Evolutionary conservation across 176 grass and related monocot genomes (phyloP), one percentile per base, ranked within the genome.

Genomic region (Lolium multiflorum): DNA sequence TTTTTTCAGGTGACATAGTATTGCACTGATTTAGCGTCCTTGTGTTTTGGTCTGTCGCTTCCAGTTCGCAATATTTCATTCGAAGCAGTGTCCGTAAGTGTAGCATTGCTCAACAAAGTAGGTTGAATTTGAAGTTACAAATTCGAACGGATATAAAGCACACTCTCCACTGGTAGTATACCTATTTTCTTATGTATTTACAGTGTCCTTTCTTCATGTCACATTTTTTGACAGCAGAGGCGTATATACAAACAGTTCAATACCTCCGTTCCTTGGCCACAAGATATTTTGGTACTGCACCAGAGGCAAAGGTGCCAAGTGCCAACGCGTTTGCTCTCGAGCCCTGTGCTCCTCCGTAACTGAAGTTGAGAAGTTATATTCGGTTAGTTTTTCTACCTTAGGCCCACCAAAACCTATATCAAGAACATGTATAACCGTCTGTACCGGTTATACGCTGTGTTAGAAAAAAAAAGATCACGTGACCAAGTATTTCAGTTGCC

Each of bases 291-390:
- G 18, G 37, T 66, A 17, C 64, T 1, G 83, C 58, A 83, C 65
- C 65, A 31, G 74, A 87, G 76, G 78, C 80, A 87, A 71, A 90
- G 50, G 1, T 61, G 3, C 51, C 8, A 21, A 76, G 1, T 61
- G 3, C 51, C 8, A 21, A 76, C 58, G 14, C 20, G 79, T 46
- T 16, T 10, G 46, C 44, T 78, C 24, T 25, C 11, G 28, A 28
- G 28, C 28, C 28, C 28, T 28, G 28, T 28, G 28, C 28, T 28
- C 28, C 28, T 28, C 28, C 28, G 1, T 28, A 28, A 28, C 28
- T 2, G 28, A 28, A 28, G 28, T 28, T 28, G 28, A 28, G 28
- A 28, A 28, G 28, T 28, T 28, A 28, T 28, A 28, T 28, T 28
- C 28, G 28, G 28, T 28, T 28, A 28, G 28, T 28, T 28, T 28